A percentile compares a stretch with the other conserved stretches of the same genome.
phyloP scores from a whole-genome alignment of 345 rosid species.

The Gossypium stocksii region DNA sequence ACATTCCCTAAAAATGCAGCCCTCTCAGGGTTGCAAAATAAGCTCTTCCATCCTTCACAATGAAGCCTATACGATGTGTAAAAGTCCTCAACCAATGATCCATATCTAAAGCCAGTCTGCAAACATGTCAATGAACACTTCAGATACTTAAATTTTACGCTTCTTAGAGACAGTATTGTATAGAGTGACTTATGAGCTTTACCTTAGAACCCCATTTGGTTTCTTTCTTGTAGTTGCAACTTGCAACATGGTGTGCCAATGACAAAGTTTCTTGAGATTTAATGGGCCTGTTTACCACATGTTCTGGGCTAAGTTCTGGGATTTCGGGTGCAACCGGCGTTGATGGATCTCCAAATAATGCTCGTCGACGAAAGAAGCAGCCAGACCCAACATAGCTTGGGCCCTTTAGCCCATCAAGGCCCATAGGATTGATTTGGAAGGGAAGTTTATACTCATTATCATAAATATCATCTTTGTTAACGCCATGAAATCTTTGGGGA shows the following conservation, averaged over 20 bases:
- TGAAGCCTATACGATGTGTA: slow-evolving; percentile 54
- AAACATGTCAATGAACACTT: not conserved
- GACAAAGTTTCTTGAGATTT: slow-evolving; percentile 21
- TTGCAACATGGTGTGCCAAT: slow-evolving; percentile 47
- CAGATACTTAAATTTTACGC: not conserved
- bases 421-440: slow-evolving; percentile 37
- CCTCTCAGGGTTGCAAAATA: slow-evolving; percentile 51
- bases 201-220: slow-evolving; percentile 73
- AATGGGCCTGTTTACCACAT: slow-evolving; percentile 28
- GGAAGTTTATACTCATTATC: slow-evolving; percentile 32
- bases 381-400: slow-evolving; percentile 53
- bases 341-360: slow-evolving; percentile 46
- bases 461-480: slow-evolving; percentile 54
- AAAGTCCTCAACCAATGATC: slow-evolving; percentile 67
- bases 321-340: slow-evolving; percentile 26
- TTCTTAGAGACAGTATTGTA: not conserved
- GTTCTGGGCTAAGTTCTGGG: slow-evolving; percentile 30
- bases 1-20: slow-evolving; percentile 60
- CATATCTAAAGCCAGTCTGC: slow-evolving; percentile 66
- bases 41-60: slow-evolving; percentile 66
- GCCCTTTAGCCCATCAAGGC: slow-evolving; percentile 51
- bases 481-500: slow-evolving; percentile 54
- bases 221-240: slow-evolving; percentile 47
- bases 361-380: slow-evolving; percentile 54
- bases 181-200: not conserved